phyloP scores from a whole-genome alignment of 164 flowering plant species.

The Annona cherimola region DNA sequence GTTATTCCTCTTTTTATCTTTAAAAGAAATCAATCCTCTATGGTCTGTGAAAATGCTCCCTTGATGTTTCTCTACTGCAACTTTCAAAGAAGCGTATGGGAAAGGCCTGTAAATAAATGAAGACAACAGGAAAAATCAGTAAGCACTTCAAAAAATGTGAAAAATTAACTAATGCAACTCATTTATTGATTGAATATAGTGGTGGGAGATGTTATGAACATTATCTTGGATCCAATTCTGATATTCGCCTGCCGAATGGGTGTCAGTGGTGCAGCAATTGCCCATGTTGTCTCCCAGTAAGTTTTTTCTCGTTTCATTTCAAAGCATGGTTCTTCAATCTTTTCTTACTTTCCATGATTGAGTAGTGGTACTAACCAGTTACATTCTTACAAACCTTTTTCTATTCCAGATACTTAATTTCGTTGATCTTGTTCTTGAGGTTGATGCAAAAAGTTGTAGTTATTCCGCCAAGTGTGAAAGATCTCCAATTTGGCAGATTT shows the following conservation, averaged over 20 bases:
- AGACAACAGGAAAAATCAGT: no score
- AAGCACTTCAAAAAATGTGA: no score
- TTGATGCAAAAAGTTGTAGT: constrained; percentile 57
- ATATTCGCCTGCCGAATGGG: constrained; percentile 65
- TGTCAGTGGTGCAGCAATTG: constrained; percentile 93
- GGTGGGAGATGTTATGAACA: constrained; percentile 65
- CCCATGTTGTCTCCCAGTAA: constrained; percentile 97
- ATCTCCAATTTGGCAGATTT: constrained; percentile 64
- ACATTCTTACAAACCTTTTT: neutral
- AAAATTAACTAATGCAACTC: neutral
- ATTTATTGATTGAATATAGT: constrained; percentile 33
- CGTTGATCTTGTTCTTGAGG: constrained; percentile 46
- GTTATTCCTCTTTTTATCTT: neutral
- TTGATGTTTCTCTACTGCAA: no score
- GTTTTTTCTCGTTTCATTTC: constrained; percentile 15
- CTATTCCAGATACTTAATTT: constrained; percentile 63
- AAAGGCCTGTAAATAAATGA: no score
- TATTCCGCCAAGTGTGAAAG: constrained; percentile 64
- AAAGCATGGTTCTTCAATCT: neutral
- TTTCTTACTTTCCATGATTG: neutral
- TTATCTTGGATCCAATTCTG: constrained; percentile 76
- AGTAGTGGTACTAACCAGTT: neutral
- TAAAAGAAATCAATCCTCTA: no score
- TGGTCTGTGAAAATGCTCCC: no score
- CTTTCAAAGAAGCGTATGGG: no score